Evolutionary conservation across 768 basidiomycete genomes (phyloP), one percentile per base, ranked within the genome.

Genomic region (Lentinula edodes): DNA sequence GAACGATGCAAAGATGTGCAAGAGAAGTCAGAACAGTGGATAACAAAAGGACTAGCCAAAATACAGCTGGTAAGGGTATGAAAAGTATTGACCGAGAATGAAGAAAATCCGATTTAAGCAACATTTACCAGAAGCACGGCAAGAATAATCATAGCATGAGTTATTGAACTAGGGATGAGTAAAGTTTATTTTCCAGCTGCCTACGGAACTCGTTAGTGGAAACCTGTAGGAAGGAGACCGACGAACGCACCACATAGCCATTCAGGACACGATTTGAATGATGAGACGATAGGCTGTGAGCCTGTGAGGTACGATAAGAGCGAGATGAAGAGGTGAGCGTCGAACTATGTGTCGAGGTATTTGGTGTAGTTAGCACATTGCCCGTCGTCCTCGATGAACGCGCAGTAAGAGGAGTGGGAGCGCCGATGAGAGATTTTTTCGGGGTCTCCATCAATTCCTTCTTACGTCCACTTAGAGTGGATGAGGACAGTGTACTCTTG

Each of bases 391-490:
- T 83, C 5, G 84, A 77, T 12, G 82, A 81, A 52, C 93, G 88
- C 62, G 93, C 91, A 18, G 93, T 89, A 58, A 95, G 78, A 1
- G 93, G 91, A 2, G 93, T 92, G 6, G 93, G 93, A 12, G 91
- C 92, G 68, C 92, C 88, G 65, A 95, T 95, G 69, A 91, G 81
- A 5, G 91, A 90, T 75, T 94, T 93, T 79, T 93, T 94, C 16
- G 92, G 92, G 6, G 91, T 93, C 59, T 87, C 83, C 20, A 77
- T 72, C 52, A 83, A 66, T 56, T 75, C 77, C 64, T 87, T 89
- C 65, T 73, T 79, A 54, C 86, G 80, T 62, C 77, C 76, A 58
- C 79, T 73, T n/a, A 79, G 71, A 55, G 88, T 71, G 66, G 76
- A 83, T 7, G 85, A 83, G 16, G 88, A 84, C 41, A 86, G 64